Base-by-base conservation (phyloP, 2,329 filamentous ascomycete genomes). In the Fusarium sp. region DNA sequence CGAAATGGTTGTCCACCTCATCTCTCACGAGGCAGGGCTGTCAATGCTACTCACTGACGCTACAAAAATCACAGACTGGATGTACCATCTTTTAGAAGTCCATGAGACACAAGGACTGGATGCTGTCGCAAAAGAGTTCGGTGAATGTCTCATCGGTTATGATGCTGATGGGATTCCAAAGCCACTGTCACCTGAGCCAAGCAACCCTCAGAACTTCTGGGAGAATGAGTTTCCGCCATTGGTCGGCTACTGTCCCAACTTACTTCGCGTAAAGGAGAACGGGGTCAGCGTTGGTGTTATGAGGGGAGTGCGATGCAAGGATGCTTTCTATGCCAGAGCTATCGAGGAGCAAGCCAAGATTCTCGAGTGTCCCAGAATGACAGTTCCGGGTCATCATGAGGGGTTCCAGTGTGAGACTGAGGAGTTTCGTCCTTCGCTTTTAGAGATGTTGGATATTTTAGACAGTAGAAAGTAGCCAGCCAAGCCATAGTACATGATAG, bases 141-240 rank as follows among this genome's bases (percentile, higher is more conserved):
- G 10, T 1, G 37, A 46, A 7, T 57, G 35, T 0, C 53, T 63
- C 0, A 44, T 63, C 4, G 61, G 61, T 0, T 64, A 63, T 2
- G 31, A 44, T 8, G 50, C 5, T 5, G 43, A 64, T 15, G 61
- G 50, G 0, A 11, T 64, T 8, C 59, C 59, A 0, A 57, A 64
- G 11, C 10, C 58, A 15, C 16, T 4, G 1, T 2, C 13, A 10
- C 37, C 61, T 1, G 59, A 64, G 2, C 37, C 59, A 18, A 29
- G 5, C 3, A 63, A 63, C 8, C 4, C 15, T 1, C 29, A 20
- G 8, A 63, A 64, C 3, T 63, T 63, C 20, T 63, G 61, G 61
- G 43, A 58, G 16, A 24, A 49, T 6, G 61, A 63, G 10, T 57
- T 63, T 6, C 21, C 37, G 0, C 11, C 37, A 1, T 21, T 38